A percentile compares a stretch with the other conserved stretches of the same genome.
Conservation (phyloP, 352 stramenopile genomes). For the Globisporangium paddicum region DNA sequence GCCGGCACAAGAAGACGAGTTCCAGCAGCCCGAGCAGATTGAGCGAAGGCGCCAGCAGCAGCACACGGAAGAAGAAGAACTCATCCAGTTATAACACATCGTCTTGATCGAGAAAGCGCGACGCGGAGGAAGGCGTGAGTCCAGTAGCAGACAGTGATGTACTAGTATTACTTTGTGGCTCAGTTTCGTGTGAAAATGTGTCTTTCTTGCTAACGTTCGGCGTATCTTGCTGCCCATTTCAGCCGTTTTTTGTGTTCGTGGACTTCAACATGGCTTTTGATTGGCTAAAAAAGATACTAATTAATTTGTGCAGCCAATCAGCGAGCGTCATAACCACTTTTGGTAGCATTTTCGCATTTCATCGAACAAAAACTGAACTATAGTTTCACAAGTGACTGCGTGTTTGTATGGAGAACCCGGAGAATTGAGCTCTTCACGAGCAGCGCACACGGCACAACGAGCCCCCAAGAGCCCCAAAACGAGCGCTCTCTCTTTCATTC, state of each 20-base stretch:
- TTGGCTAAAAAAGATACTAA: neutral
- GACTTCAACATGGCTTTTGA: neutral
- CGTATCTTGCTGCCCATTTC: neutral
- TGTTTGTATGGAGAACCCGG: too few species aligned
- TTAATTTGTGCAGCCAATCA: neutral
- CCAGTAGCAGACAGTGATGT: neutral
- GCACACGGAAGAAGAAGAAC: slow-evolving; percentile 11
- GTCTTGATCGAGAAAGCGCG: slow-evolving; percentile 10
- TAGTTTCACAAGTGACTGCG: too few species aligned
- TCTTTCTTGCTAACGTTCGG: too few species aligned
- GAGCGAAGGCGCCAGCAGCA: slow-evolving; percentile 12
- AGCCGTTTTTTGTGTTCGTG: neutral
- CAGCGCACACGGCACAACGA: neutral
- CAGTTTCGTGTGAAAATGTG: too few species aligned
- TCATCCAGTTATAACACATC: too few species aligned
- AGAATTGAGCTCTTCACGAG: too few species aligned
- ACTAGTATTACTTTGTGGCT: too few species aligned
- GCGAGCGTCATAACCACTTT: neutral
- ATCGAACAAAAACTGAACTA: neutral
- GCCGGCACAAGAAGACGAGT: slow-evolving; percentile 28
- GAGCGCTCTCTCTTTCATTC: neutral
- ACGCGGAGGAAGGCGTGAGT: neutral
- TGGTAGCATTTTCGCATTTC: neutral
- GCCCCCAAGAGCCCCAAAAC: neutral
- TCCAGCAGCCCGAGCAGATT: slow-evolving; percentile 11